Percentiles rank a stretch among this genome's conserved stretches.
These are phyloP conservation scores for Colletotrichum abscissum DNA, from an alignment of 2,329 filamentous ascomycete genomes.

Conservation along the genomic window DNA sequence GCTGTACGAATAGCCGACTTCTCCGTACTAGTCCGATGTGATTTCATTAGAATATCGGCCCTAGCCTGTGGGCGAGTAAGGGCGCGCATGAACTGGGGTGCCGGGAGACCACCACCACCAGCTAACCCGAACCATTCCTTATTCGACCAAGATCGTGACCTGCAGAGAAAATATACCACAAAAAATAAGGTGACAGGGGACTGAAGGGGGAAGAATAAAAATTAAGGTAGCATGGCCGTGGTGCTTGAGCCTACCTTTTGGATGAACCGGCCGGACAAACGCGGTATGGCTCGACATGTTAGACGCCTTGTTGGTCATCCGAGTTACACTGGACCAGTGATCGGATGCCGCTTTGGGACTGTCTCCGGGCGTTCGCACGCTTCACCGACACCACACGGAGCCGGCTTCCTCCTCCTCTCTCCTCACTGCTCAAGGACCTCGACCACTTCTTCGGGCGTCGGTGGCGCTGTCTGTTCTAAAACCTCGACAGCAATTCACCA, in stretches of 20 bases:
- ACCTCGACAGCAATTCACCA: neutral
- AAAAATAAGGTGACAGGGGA: neutral
- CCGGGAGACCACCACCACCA: neutral
- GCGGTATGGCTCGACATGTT: slow-evolving; percentile 11
- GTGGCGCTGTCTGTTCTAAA: neutral
- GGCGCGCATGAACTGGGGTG: slow-evolving; percentile 13
- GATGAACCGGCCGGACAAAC: slow-evolving; percentile 17
- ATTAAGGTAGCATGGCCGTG: slow-evolving; percentile 10
- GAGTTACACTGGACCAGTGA: slow-evolving; percentile 27
- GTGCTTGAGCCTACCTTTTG: slow-evolving; percentile 5
- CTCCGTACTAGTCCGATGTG: neutral
- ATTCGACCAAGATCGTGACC: slow-evolving; percentile 27
- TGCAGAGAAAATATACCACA: neutral
- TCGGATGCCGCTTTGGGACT: slow-evolving; percentile 32
- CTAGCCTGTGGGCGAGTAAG: slow-evolving; percentile 9
- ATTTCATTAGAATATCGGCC: neutral
- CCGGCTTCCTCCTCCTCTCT: neutral
- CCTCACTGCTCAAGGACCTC: neutral
- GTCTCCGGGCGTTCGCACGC: slow-evolving; percentile 7
- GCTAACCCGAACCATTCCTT: slow-evolving; percentile 10
- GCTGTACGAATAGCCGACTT: neutral
- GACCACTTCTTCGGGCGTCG: neutral
- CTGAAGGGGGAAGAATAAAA: neutral
- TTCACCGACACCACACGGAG: slow-evolving; percentile 6
- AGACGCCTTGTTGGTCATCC: slow-evolving; percentile 20